Evolutionary conservation across 805 yeast species (phyloP).

Genomic region (Metschnikowia shivogae): DNA sequence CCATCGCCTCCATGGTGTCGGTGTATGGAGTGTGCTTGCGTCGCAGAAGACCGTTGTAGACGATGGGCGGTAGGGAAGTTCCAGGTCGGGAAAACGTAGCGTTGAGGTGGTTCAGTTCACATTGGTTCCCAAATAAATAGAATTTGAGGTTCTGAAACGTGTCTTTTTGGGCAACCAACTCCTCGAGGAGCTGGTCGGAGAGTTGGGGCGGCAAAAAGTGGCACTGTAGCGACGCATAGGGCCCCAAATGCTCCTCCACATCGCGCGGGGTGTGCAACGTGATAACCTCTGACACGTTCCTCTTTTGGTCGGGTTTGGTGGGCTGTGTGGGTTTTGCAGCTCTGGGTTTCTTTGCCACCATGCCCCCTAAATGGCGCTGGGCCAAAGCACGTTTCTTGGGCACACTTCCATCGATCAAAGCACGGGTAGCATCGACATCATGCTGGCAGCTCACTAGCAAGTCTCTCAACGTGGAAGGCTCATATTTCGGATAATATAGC

Average conservation of each 20-base stretch:
- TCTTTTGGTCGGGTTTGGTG: too few relatives aligned
- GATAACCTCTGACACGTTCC: conserved; percentile 20
- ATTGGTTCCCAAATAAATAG: conserved; percentile 58
- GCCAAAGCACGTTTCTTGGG: conserved; percentile 16
- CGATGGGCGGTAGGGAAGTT: conserved; percentile 18
- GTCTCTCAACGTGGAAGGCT: conserved; percentile 42
- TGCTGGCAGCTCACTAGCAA: conserved; percentile 53
- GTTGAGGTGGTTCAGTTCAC: conserved; percentile 54
- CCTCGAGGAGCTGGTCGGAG: conserved; percentile 43
- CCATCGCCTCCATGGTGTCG: conserved; percentile 38
- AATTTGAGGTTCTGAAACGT: conserved; percentile 45
- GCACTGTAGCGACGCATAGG: conserved; percentile 47
- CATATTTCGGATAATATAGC: conserved; percentile 41
- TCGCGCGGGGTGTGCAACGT: conserved; percentile 49
- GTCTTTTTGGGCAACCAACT: conserved; percentile 39
- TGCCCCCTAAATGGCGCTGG: conserved; percentile 8
- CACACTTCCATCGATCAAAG: conserved; percentile 34
- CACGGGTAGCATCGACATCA: conserved; percentile 39
- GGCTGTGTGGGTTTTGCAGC: neutral
- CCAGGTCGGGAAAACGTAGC: conserved; percentile 18
- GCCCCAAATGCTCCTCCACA: conserved; percentile 41
- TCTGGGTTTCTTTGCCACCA: neutral
- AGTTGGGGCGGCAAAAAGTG: conserved; percentile 50
- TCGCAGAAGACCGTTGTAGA: conserved; percentile 41
- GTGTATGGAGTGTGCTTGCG: conserved; percentile 30